Evolutionary conservation across 2,329 filamentous ascomycete genomes (phyloP).

Genomic region (Coniochaeta sp.): DNA sequence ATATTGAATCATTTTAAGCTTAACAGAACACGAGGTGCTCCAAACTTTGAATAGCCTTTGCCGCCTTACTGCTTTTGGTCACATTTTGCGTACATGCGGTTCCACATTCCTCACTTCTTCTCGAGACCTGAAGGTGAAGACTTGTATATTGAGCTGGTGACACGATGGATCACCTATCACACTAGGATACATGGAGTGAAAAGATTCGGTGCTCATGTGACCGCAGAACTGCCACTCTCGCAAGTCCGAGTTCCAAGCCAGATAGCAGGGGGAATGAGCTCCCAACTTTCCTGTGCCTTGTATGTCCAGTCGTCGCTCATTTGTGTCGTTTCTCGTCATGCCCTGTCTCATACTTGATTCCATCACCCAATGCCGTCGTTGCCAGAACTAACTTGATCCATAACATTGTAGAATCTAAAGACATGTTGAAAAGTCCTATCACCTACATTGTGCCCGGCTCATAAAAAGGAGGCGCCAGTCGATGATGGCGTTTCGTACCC

Average conservation of each 20-base stretch:
- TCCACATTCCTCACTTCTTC: not conserved
- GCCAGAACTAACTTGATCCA: not conserved
- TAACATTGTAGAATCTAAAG: not conserved
- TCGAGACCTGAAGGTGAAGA: not conserved
- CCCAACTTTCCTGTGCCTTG: not conserved
- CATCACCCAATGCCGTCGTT: not conserved
- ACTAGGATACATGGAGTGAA: not conserved
- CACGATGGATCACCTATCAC: not conserved
- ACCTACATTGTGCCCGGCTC: not conserved
- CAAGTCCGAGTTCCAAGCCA: no score
- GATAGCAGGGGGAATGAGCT: not conserved
- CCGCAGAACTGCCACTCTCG: no score
- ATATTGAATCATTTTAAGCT: not conserved
- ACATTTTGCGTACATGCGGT: not conserved
- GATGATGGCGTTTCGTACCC: slow-evolving; percentile 12
- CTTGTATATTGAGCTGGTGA: not conserved
- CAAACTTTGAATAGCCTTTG: not conserved
- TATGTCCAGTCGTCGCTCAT: not conserved
- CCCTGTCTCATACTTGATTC: not conserved
- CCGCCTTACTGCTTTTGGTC: not conserved
- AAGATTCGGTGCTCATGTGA: not conserved
- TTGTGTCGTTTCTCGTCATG: not conserved
- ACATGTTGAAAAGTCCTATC: not conserved
- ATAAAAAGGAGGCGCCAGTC: not conserved
- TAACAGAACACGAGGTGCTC: not conserved